Evolutionary conservation across 2,329 filamentous ascomycete genomes (phyloP), one percentile per base, ranked within the genome.

Genomic region (Raffaelea albimanens): DNA sequence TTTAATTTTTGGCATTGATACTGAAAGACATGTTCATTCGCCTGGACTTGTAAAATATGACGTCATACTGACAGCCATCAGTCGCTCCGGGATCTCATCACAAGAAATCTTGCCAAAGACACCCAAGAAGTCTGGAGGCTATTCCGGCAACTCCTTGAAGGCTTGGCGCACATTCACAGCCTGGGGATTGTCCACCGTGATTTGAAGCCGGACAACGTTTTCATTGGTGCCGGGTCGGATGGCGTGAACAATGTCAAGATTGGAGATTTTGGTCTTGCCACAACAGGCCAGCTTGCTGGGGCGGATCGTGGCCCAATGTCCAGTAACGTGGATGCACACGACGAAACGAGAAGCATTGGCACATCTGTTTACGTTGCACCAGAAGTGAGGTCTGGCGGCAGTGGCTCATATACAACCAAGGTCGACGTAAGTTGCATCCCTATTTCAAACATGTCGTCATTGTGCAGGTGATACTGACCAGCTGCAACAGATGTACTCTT

Each of bases 151-250:
- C 83, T 97, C 11, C 69, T 97, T 4, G 90, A 97, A 63, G 93
- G 91, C 0, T 67, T 98, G 38, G 82, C 80, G 14, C 88, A 97
- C 61, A 93, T 98, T 40, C 93, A 98, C 62, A 78, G 83, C 11
- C 76, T 91, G 50, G 89, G 87, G 44, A 95, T 98, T 54, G 93
- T 97, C 14, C 93, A 98, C 62, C 84, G 93, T 9, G 93, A 98
- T 63, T 72, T 98, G 23, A 98, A 98, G 61, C 93, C 93, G 0
- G 93, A 97, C 60, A 98, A 98, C 55, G 83, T 98, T 25, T 98
- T 98, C 66, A 94, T 98, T 54, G 72, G 71, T 33, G 70, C 72
- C 36, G 71, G 74, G 21, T 62, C 70, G 3, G 91, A 97, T 58
- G 80, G 85, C 8, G 77, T 83, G 3, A 87, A 89, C 53, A 93